Evolutionary conservation across 306 rosid genomes (phyloP), one percentile per base, ranked within the genome.

Genomic region (Sesbania bispinosa): DNA sequence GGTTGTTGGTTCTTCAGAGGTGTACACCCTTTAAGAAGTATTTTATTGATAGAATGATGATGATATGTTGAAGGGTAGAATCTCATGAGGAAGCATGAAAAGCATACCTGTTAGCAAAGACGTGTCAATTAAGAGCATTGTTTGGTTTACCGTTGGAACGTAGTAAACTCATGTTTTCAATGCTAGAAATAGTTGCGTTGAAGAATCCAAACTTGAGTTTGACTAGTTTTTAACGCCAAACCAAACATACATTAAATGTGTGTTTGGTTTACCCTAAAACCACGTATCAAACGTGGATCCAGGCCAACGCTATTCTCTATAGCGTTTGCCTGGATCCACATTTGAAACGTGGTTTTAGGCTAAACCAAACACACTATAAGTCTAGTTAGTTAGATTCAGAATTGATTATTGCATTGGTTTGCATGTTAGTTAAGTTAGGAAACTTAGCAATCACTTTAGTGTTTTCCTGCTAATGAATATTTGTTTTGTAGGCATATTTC

Each of bases 401-500:
- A 27, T 3, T 6, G 52, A 59, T 61, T 47, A 48, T 59, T 76
- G 43, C 50, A 47, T 67, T 65, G 19, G 45, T 70, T 63, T 32
- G 35, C 65, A 20, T 52, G 33, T 39, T 68, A 8, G 4, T n/a
- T n/a, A 51, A 46, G 35, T 67, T 42, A 46, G 62, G 46, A 81
- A 53, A 48, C 51, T 6, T 21, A 33, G 64, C 30, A 51, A 43
- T 61, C 13, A 15, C 47, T 60, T 35, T 57, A 43, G 33, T 21
- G 16, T 60, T 75, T 43, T 43, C 16, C 50, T 20, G 50, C 82
- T 81, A 47, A 80, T 20, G 46, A 38, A 26, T 47, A 43, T 16
- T 72, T 78, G n/a, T 35, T 75, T 70, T 83, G 85, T 84, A 94
- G 99, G 99, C 96, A 43, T 94, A 91, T 85, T 94, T 94, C 87